A percentile compares a stretch with the other conserved stretches of the same genome.
Conservation (phyloP, 345 rosid species). For the Gossypium turneri region DNA sequence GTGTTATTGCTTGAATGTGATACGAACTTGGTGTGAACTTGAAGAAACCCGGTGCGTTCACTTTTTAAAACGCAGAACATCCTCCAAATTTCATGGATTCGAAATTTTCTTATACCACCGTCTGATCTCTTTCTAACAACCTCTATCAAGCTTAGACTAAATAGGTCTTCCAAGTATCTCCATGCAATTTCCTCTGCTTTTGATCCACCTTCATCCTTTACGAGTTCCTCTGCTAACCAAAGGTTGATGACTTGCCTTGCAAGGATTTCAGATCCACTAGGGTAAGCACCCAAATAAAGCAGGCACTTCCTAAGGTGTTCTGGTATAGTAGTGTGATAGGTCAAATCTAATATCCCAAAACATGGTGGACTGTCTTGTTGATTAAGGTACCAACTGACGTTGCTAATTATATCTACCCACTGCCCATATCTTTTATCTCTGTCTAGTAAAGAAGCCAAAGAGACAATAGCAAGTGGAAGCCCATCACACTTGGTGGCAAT, state of each 20-base stretch:
- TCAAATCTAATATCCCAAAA: background rate
- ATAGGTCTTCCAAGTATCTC: slow-evolving; percentile 8
- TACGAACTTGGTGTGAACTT: background rate
- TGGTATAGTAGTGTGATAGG: background rate
- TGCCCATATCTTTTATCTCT: background rate
- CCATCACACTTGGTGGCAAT: slow-evolving; percentile 6
- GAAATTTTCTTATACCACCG: background rate
- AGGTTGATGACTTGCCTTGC: slow-evolving; percentile 6
- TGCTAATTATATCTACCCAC: background rate
- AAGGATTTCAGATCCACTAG: background rate
- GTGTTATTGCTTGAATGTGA: background rate
- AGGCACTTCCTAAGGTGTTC: background rate
- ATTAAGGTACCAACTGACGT: background rate
- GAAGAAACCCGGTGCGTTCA: background rate
- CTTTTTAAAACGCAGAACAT: background rate
- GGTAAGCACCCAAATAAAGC: slow-evolving; percentile 5
- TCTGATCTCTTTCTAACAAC: background rate
- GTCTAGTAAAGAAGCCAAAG: background rate
- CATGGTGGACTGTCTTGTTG: background rate
- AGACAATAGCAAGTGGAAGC: slow-evolving; percentile 1
- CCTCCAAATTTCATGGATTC: background rate
- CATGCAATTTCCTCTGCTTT: background rate
- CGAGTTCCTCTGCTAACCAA: slow-evolving; percentile 13
- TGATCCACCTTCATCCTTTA: background rate
- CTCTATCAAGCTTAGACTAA: background rate